Evolutionary conservation across 208 protist genomes (phyloP), one percentile per base, ranked within the genome.

Genomic region (Acanthamoeba sp.): DNA sequence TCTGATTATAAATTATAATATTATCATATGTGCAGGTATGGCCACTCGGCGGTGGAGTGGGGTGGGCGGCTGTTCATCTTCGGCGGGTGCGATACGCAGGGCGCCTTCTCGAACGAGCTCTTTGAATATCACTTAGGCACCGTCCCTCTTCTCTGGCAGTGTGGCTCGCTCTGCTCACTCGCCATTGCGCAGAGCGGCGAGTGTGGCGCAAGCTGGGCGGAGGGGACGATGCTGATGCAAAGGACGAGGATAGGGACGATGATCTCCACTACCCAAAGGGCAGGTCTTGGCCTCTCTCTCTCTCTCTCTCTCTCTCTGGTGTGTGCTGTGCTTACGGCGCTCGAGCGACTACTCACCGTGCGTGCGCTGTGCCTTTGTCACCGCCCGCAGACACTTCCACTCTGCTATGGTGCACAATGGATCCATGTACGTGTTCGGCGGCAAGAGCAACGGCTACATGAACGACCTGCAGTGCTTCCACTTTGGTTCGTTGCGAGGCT

Each of bases 401-500:
- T 50, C 90, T 0, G 57, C 42, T 1, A 69, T 57, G 22, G 90
- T 78, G 20, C 52, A 64, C 57, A 48, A 66, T 14, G 71, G 71
- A 3, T 73, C 69, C 18, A 78, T 94, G 62, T 94, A 94, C 57
- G 57, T 94, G 38, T 85, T 59, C 52, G 90, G 90, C 0, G 90
- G 90, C 34, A 94, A 94, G 90, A 78, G 55, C 90, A 94, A 94
- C 69, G 90, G 90, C 32, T 94, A 94, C 69, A 42, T 59, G 38
- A 66, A 50, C 29, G 90, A 94, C 45, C 66, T 94, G 7, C 71
- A 66, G 1, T 50, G 34, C 57, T 94, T 42, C n/a, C 50, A 94
- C 90, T 84, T 94, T 84, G 90, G 90, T 94, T 73, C 45, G 20
- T 45, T 42, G n/a, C n/a, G n/a, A n/a, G n/a, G n/a, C n/a, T n/a